Base-by-base conservation (phyloP, 768 basidiomycete genomes). In the Mycena pura region DNA sequence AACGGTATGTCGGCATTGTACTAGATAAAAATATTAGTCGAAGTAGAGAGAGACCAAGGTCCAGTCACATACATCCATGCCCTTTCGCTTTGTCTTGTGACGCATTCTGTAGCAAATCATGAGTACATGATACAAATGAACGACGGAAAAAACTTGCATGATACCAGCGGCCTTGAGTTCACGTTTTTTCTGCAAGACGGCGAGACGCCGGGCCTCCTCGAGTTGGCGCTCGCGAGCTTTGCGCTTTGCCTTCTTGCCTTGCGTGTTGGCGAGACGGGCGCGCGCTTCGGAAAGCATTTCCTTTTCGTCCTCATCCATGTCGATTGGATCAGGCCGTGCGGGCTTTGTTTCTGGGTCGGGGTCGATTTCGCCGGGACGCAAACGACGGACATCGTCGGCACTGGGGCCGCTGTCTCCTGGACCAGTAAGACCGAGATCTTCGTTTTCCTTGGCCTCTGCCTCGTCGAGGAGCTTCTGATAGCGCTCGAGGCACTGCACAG, bases 241-340 rank as follows among this genome's bases (percentile, higher is more conserved):
- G 68, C 97, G 90, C 75, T 99, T 99, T 3, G 97, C 97, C 76
- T 99, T 99, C 76, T 99, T 99, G 32, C 97, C 97, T 75, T 99
- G 97, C 0, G 97, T 99, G 73, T 99, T 99, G 48, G 97, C 97
- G 32, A 99, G 83, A 78, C 97, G 90, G 6, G 97, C 97, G 67
- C 97, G 90, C 27, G 97, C 97, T 75, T 99, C 97, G 1, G 97
- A 99, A 69, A 99, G 78, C 97, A 99, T 99, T 75, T 99, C 97
- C 88, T 99, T 99, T 77, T 99, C 95, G 72, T 99, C 97, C 78
- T 99, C 97, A 72, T 99, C 97, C 97, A 99, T 99, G 77, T 99
- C 97, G 68, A 99, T 98, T 6, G 97, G 97, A 79, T 99, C 97
- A 6, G 97, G 97, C 25, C 97, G 86, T 11, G 97, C 97, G 46